phyloP scores from a whole-genome alignment of 2,329 filamentous ascomycete species.

The Plenodomus lindquistii region DNA sequence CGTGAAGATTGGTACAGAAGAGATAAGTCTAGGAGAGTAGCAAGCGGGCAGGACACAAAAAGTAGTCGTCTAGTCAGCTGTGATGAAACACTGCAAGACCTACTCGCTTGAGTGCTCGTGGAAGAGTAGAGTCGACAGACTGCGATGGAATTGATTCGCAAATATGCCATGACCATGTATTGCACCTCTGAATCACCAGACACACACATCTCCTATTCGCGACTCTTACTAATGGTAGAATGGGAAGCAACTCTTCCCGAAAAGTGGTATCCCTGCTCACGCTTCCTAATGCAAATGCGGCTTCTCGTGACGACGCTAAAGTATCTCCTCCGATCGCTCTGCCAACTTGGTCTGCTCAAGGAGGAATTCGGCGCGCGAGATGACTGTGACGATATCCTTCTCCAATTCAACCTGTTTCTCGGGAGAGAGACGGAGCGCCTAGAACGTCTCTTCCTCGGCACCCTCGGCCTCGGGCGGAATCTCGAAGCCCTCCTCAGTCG shows the following conservation, averaged over 20 bases:
- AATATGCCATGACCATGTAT: conserved; percentile 8
- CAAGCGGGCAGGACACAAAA: no score
- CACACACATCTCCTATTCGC: background rate
- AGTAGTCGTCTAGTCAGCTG: background rate
- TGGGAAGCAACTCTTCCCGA: conserved; percentile 14
- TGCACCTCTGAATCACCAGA: background rate
- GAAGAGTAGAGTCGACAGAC: conserved; percentile 3
- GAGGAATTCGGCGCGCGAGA: background rate
- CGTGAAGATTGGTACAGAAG: no score
- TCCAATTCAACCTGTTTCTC: background rate
- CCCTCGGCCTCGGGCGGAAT: conserved; percentile 79
- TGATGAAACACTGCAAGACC: background rate
- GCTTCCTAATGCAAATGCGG: conserved; percentile 39
- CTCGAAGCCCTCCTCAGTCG: conserved; percentile 83
- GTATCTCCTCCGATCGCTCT: conserved; percentile 32
- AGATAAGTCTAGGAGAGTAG: no score
- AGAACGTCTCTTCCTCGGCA: conserved; percentile 70
- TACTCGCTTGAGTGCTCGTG: background rate
- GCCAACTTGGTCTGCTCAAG: conserved; percentile 51
- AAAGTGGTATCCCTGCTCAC: conserved; percentile 39
- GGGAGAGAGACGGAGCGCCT: conserved; percentile 10
- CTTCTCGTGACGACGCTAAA: conserved; percentile 15
- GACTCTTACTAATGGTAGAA: conserved; percentile 10
- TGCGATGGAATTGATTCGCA: background rate
- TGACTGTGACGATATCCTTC: background rate